Base-by-base conservation (phyloP, 495 filamentous ascomycete species). In the Penicillium subrubescens region DNA sequence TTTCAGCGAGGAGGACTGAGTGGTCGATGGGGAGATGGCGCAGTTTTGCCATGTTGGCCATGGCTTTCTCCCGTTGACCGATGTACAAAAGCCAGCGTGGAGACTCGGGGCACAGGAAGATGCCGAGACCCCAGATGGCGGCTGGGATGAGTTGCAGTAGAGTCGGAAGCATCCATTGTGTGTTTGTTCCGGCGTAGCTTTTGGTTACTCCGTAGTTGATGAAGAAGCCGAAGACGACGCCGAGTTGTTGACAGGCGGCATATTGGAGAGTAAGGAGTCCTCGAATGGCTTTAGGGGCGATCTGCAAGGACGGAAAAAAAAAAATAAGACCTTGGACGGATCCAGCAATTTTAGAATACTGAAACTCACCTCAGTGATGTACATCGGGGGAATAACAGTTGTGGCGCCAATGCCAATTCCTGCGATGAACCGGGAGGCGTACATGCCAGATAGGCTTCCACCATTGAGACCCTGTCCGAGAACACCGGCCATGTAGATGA, bases 191-290 rank as follows among this genome's bases (percentile, higher is more conserved):
- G 5, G 69, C 70, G 52, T 82, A 69, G 64, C 81, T 75, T 56
- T 85, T 73, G 52, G 83, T 79, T 50, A 81, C 77, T 50, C 83
- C 81, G 64, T 86, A 87, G 72, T 88, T 87, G 60, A 85, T 79
- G 80, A 81, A 82, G 76, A 87, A 90, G 29, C 84, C 84, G 33
- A 90, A 75, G 78, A 88, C 86, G 60, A 83, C 82, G 25, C 87
- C 88, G 8, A 79, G 59, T 25, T 77, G 75, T 61, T 80, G 84
- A 69, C 89, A 90, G 8, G 87, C 79, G 62, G 89, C 86, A 69
- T 89, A 90, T 61, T 89, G 80, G 37, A 86, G 82, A 37, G 86
- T 88, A 52, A 90, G 75, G 27, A 83, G 82, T 46, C 88, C 88
- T 52, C 88, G 87, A 64, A 90, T 89, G 31, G 85, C 85, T 59